These are phyloP conservation scores for Excoecaria agallocha DNA, from an alignment of 345 rosid genomes.

Conservation along the genomic window DNA sequence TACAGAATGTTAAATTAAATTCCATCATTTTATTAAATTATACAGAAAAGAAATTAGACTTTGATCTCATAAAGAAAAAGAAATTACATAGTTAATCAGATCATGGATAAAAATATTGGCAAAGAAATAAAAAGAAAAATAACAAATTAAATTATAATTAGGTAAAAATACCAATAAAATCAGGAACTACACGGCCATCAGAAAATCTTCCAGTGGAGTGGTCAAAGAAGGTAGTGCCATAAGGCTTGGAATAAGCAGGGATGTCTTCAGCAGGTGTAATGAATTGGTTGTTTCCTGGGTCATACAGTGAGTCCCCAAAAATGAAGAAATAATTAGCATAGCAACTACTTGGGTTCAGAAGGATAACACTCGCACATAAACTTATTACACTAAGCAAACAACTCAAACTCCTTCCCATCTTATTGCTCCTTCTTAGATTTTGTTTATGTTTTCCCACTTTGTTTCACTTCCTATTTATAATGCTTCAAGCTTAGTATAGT, in stretches of 20 bases:
- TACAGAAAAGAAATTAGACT: too few relatives aligned
- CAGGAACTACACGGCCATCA: neutral
- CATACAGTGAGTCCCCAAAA: neutral
- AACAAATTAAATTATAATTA: neutral
- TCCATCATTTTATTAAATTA: too few relatives aligned
- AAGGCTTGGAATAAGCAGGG: neutral
- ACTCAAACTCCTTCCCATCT: neutral
- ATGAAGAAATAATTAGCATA: neutral
- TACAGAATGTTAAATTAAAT: neutral
- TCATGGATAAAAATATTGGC: neutral
- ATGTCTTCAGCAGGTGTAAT: neutral
- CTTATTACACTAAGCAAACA: neutral
- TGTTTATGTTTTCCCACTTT: neutral
- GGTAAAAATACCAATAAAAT: neutral
- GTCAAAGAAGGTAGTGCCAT: neutral
- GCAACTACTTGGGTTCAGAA: neutral
- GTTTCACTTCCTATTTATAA: neutral
- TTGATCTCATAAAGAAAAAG: too few relatives aligned
- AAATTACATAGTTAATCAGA: neutral
- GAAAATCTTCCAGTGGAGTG: conserved; percentile 2
- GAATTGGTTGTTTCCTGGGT: neutral
- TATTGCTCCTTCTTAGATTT: neutral
- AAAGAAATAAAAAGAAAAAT: too few relatives aligned
- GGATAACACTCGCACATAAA: neutral
- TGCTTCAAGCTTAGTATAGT: too few relatives aligned